These are phyloP conservation scores for Prunus campanulata DNA, from an alignment of 306 rosid genomes.

Conservation along the genomic window DNA sequence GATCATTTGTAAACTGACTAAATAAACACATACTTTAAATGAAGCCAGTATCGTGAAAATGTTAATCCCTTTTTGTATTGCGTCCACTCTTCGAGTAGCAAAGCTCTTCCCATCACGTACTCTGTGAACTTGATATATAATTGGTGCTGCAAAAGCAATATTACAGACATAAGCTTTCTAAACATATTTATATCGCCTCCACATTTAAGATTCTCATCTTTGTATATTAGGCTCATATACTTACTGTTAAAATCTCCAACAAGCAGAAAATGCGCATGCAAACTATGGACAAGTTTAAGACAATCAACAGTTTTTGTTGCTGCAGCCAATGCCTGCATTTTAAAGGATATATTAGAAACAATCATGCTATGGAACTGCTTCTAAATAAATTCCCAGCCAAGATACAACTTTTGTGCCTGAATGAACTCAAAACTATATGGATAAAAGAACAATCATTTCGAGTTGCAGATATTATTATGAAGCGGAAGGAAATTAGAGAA, in stretches of 20 bases:
- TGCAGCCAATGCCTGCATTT: conserved; percentile 88
- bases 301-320: conserved; percentile 95
- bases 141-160: conserved; percentile 66
- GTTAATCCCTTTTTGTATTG: conserved; percentile 78
- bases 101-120: conserved; percentile 93
- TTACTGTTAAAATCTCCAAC: conserved; percentile 81
- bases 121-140: conserved; percentile 71
- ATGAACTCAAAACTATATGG: not conserved
- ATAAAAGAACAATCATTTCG: not conserved
- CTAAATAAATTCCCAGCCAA: conserved; percentile 10
- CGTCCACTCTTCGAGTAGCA: conserved; percentile 92
- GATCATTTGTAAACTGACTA: conserved; percentile 18
- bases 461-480: not conserved
- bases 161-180: not conserved
- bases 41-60: conserved; percentile 86
- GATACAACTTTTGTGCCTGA: not conserved
- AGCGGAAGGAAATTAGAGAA: not conserved
- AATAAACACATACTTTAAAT: conserved; percentile 60
- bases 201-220: not conserved
- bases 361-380: not conserved
- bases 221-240: conserved; percentile 34
- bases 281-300: conserved; percentile 80
- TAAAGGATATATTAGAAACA: conserved; percentile 6
- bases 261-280: conserved; percentile 87
- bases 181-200: not conserved